Evolutionary conservation across 2,329 filamentous ascomycete genomes (phyloP).

Genomic region (Fusarium albosuccineum): DNA sequence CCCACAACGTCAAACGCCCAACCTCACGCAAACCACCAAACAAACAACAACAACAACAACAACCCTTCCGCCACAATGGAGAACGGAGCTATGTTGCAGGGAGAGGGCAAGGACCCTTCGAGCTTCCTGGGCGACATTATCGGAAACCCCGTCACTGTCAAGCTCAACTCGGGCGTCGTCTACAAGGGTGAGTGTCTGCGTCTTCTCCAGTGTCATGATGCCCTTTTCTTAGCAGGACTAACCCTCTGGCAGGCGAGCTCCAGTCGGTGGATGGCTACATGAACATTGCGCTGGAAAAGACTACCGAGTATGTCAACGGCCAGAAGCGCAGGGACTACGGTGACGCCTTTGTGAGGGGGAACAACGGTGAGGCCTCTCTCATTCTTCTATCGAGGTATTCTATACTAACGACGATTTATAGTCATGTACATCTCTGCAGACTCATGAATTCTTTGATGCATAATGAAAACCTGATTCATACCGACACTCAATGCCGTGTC

Average conservation of each 20-base stretch:
- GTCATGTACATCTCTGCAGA: slow-evolving; percentile 80
- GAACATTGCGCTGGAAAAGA: slow-evolving; percentile 99
- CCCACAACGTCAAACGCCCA: slow-evolving; percentile 25
- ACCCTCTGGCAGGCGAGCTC: slow-evolving; percentile 76
- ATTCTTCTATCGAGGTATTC: neutral
- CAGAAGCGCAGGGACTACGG: slow-evolving; percentile 86
- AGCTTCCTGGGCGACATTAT: slow-evolving; percentile 95
- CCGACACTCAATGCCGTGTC: slow-evolving; percentile 9
- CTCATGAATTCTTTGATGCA: slow-evolving; percentile 52
- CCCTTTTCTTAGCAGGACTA: slow-evolving; percentile 8
- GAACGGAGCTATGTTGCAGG: slow-evolving; percentile 73
- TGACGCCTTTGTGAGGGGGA: slow-evolving; percentile 94
- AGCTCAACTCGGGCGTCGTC: slow-evolving; percentile 97
- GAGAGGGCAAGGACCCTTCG: slow-evolving; percentile 90
- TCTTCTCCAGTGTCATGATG: slow-evolving; percentile 7
- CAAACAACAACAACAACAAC: slow-evolving; percentile 6
- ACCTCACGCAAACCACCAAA: slow-evolving; percentile 6
- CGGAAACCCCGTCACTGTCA: slow-evolving; percentile 92
- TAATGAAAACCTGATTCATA: slow-evolving; percentile 34
- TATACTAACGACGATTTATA: slow-evolving; percentile 48
- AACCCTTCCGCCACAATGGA: slow-evolving; percentile 69
- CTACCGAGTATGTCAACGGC: slow-evolving; percentile 90
- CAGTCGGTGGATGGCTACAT: slow-evolving; percentile 99
- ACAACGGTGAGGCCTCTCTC: slow-evolving; percentile 79
- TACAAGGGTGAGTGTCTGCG: slow-evolving; percentile 81